phyloP scores from a whole-genome alignment of 257 asterid genomes.

The Nicotiana paniculata region DNA sequence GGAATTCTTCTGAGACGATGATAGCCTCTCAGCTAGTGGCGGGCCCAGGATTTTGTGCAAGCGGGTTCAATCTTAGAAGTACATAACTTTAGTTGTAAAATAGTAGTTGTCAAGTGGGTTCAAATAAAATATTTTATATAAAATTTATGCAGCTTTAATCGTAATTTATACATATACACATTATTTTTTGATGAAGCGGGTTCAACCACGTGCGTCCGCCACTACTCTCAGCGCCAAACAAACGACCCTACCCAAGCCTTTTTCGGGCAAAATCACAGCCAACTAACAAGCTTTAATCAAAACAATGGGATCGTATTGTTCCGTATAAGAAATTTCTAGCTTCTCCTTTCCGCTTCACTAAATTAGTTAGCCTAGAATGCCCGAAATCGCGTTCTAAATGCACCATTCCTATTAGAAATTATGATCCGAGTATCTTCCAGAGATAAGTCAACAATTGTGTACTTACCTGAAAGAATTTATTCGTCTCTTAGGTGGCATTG shows the following conservation, averaged over 20 bases:
- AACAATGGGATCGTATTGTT: background rate
- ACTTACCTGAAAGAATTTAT: background rate
- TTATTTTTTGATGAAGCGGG: no score
- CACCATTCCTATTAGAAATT: background rate
- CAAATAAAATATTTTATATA: no score
- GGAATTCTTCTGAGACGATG: background rate
- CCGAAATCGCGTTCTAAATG: background rate
- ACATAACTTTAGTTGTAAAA: no score
- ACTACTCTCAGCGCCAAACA: background rate
- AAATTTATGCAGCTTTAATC: no score
- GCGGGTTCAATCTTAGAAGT: no score
- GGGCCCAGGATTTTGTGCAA: no score
- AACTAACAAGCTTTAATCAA: background rate
- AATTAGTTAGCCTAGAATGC: background rate
- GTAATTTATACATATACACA: no score
- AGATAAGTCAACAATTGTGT: background rate
- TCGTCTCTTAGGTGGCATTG: background rate
- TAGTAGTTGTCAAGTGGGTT: no score
- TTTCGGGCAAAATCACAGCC: background rate
- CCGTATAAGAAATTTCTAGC: background rate
- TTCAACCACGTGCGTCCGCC: no score
- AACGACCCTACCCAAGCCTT: background rate
- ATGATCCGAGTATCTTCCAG: background rate
- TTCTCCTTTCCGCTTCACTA: background rate
- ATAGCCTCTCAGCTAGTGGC: background rate